Evolutionary conservation across 2,329 filamentous ascomycete species (phyloP).

Genomic region (Claviceps pazoutovae): DNA sequence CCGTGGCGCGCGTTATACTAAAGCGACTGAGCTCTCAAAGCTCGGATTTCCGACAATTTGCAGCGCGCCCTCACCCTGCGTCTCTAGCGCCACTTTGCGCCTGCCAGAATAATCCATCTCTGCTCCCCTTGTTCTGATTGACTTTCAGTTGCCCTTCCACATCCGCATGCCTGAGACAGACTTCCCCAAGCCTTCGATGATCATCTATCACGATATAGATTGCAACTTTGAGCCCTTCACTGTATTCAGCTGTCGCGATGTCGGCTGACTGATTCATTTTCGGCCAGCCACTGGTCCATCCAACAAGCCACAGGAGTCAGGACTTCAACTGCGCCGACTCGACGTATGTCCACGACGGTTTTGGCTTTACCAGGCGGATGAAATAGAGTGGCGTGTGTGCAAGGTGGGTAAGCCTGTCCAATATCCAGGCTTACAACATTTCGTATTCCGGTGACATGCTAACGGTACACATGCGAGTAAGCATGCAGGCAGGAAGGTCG

Average conservation of each 20-base stretch:
- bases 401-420: not conserved
- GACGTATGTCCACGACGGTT: not conserved
- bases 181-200: not conserved
- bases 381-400: not conserved
- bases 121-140: not conserved
- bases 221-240: not conserved
- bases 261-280: constrained; percentile 8
- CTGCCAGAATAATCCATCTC: not conserved
- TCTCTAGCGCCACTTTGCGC: not conserved
- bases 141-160: not conserved
- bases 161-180: not conserved
- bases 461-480: not conserved
- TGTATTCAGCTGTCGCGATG: constrained; percentile 2
- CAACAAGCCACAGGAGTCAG: constrained; percentile 1
- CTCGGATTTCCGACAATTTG: not conserved
- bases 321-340: not conserved
- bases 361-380: not conserved
- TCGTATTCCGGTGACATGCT: not conserved
- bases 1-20: not conserved
- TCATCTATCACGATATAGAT: not conserved
- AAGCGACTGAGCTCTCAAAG: not conserved
- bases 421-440: not conserved
- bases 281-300: constrained; percentile 7
- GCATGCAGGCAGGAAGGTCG: not conserved
- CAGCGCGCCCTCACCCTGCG: not conserved